Evolutionary conservation across 306 rosid genomes (phyloP), one percentile per base, ranked within the genome.

Genomic region (Acmispon strigosus): DNA sequence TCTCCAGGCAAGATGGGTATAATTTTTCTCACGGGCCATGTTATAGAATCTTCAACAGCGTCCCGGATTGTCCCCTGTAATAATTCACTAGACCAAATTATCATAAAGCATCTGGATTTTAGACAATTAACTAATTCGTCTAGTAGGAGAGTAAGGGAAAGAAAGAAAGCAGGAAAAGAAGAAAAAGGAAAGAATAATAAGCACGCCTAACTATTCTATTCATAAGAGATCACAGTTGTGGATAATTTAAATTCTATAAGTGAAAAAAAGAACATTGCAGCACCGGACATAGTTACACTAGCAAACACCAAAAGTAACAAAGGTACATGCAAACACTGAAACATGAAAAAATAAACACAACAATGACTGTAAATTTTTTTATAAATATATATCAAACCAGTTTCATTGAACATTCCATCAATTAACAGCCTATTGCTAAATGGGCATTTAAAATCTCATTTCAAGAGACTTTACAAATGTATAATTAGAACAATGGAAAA

Each of bases 1-100:
- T 95, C 99, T 80, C 99, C 97, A 13, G 99, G 96, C 81, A 95
- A 69, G 56, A 95, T 95, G 76, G 99, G 86, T 69, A 95, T 59
- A 70, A 95, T 77, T 82, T 95, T 95, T 68, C 97, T 83, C 81
- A 89, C 96, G 19, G 99, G 97, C 99, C 99, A 95, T 70, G 97
- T 86, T 52, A 95, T 75, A 72, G 96, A 84, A 86, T 95, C 99
- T 80, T 91, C 99, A 65, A 95, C 82, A 51, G 99, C 97, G 81
- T 91, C 97, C 13, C 92, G 85, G 57, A 95, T 95, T 0, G 83
- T 70, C 29, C 84, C 95, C 98, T 94, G 87, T 52, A 76, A n/a
- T 56, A 75, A 79, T 47, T 65, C 47, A 18, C 18, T 52, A 62
- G 52, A 77, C 81, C 39, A 69, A 67, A 72, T 78, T 57, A 70